Evolutionary conservation across 176 grass and related monocot genomes (phyloP).

Genomic region (Carex kokanica): DNA sequence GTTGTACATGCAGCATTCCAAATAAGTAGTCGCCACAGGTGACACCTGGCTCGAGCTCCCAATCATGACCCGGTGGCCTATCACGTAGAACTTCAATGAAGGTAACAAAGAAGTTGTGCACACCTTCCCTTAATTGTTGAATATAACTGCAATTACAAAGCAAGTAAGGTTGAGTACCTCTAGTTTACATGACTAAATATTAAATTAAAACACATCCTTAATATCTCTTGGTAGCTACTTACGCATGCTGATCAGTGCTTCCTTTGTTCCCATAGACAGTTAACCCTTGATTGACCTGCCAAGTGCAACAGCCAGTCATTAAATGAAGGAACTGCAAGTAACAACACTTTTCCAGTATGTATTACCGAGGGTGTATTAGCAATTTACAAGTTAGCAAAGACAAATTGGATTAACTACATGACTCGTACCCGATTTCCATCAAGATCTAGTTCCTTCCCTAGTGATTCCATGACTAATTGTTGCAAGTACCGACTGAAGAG

Average conservation of each 20-base stretch:
- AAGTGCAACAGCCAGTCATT: not conserved
- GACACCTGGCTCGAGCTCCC: slow-evolving; percentile 99
- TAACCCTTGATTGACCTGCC: slow-evolving; percentile 99
- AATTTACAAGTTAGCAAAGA: slow-evolving; percentile 12
- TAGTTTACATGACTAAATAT: slow-evolving; percentile 18
- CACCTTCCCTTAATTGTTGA: slow-evolving; percentile 97
- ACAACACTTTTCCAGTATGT: not conserved
- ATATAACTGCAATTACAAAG: slow-evolving; percentile 69
- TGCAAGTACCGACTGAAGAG: slow-evolving; percentile 99
- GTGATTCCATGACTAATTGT: slow-evolving; percentile 99
- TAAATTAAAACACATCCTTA: not conserved
- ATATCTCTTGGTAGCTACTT: slow-evolving; percentile 31
- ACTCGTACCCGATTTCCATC: slow-evolving; percentile 80
- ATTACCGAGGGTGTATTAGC: not conserved
- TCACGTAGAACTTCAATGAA: slow-evolving; percentile 95
- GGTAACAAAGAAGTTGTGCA: slow-evolving; percentile 98
- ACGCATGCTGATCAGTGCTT: slow-evolving; percentile 99
- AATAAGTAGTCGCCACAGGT: slow-evolving; percentile 99
- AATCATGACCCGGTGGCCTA: slow-evolving; percentile 89
- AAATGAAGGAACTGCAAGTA: not conserved
- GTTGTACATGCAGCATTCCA: slow-evolving; percentile 82
- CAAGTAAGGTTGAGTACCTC: not conserved
- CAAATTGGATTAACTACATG: not conserved
- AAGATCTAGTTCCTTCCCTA: slow-evolving; percentile 98
- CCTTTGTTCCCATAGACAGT: slow-evolving; percentile 99